A percentile compares a stretch with the other conserved stretches of the same genome.
These are phyloP conservation scores for Aspergillus pseudoterreus DNA, from an alignment of 2,329 filamentous ascomycete genomes.

Conservation along the genomic window DNA sequence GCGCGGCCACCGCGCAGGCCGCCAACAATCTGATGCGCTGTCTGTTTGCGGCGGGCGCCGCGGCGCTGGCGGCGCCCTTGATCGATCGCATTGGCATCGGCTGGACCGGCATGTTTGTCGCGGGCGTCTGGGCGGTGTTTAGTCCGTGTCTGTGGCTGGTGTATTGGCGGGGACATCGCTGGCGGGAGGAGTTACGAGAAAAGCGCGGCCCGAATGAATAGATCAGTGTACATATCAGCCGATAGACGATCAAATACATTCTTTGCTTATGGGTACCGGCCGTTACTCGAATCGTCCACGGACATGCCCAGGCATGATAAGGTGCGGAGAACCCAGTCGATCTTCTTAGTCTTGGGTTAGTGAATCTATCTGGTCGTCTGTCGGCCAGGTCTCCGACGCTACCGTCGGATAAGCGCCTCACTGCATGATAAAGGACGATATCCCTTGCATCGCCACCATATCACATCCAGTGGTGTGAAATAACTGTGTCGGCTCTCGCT, in stretches of 20 bases:
- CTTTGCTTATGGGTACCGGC: neutral
- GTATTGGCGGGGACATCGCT: slow-evolving; percentile 15
- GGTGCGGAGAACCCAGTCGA: too few relatives aligned
- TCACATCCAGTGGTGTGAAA: too few relatives aligned
- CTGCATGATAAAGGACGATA: too few relatives aligned
- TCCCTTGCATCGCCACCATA: too few relatives aligned
- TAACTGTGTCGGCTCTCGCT: too few relatives aligned
- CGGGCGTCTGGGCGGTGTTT: slow-evolving; percentile 17
- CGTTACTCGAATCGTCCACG: neutral
- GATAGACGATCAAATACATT: too few relatives aligned
- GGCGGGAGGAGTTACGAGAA: slow-evolving; percentile 5
- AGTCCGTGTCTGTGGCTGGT: slow-evolving; percentile 20
- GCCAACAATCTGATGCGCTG: slow-evolving; percentile 22
- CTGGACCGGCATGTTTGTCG: slow-evolving; percentile 22
- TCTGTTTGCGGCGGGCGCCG: slow-evolving; percentile 20
- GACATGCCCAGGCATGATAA: too few relatives aligned
- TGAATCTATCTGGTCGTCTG: too few relatives aligned
- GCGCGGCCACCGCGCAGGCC: slow-evolving; percentile 19
- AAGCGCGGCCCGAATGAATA: neutral
- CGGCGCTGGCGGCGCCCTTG: slow-evolving; percentile 17
- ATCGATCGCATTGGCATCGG: slow-evolving; percentile 23
- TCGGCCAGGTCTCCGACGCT: too few relatives aligned
- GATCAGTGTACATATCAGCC: too few relatives aligned
- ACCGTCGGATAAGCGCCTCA: too few relatives aligned
- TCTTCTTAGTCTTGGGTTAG: too few relatives aligned